Base-by-base conservation (phyloP, 225 moss, liverwort and hornwort genomes). In the Antitrichia curtipendula region DNA sequence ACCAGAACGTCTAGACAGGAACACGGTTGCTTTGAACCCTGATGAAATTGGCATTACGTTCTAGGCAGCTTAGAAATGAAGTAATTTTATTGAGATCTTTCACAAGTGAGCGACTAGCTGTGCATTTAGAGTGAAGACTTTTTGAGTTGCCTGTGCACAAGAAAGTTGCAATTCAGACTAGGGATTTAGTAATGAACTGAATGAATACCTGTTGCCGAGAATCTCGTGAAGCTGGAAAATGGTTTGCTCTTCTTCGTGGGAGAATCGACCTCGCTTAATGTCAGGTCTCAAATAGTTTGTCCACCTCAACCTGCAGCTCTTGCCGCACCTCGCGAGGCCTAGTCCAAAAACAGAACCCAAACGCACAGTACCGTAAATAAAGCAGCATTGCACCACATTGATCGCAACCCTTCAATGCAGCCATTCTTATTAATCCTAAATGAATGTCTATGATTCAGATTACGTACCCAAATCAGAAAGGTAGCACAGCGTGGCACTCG, bases 231-330 rank as follows among this genome's bases (percentile, higher is more conserved):
- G 89, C 58, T 89, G 89, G 60, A 92, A 75, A 58, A 91, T 91
- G 23, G 82, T 66, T 79, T 89, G 87, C 73, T 91, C 89, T 72
- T 92, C 92, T 81, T 90, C 85, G 28, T 53, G 50, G 19, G 89
- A 89, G 22, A 92, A 89, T n/a, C 85, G 82, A 36, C 92, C 92
- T 66, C 90, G 90, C 74, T 91, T 91, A 52, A 92, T 91, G 19
- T 86, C 89, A 8, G 91, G 92, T 59, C 88, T 83, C 62, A 92
- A 63, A 47, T 92, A 92, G 69, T 92, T 92, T 4, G 92, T 91
- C 91, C 92, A 92, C 88, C 92, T 76, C 75, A 92, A 85, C 80
- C 92, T 89, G 45, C 92, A 92, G 84, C 92, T 92, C 86, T 92
- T 91, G 47, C 92, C 92, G 52, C 92, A 92, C 61, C 92, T 86